Evolutionary conservation across 805 yeast genomes (phyloP), one percentile per base, ranked within the genome.

Genomic region (Wickerhamiella siamensis): DNA sequence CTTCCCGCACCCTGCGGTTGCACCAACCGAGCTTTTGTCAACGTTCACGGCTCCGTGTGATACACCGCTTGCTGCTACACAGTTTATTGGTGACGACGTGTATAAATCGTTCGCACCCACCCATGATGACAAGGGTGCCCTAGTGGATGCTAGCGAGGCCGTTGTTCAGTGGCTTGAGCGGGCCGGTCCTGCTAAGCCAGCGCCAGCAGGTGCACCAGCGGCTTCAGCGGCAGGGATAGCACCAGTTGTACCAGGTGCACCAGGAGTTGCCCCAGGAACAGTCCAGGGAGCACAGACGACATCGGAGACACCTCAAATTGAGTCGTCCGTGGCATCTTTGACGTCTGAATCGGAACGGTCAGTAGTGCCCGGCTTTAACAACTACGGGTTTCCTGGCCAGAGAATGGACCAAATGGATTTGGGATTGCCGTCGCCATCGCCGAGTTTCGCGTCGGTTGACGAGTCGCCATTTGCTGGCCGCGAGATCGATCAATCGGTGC

Each of bases 71-170:
- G 77, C 84, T 9, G 66, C 77, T 4, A 69, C 83, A 1, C 68
- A 68, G 37, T 81, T 88, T 87, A 58, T 80, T 18, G 69, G 70
- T 40, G 69, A 67, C 43, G 68, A 65, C 33, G 66, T 66, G 12
- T 66, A 62, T 41, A 64, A 68, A 37, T 65, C 74, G 12, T 80
- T 79, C 66, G 83, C 83, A 0, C 91, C 91, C 4, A 56, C 70
- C 9, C 61, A 67, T 33, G 84, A 78, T 54, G 79, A 78, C 48
- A 67, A 69, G 31, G 70, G 69, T 16, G 66, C 76, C 5, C 47
- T 53, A 27, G 50, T 45, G 8, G 42, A 47, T 33, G 45, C 31
- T 20, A 43, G 34, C 16, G 49, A 49, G 37, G 19, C 37, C 17
- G n/a, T 34, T 20, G 10, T 26, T 15, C 38, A 36, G 31, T 36